Evolutionary conservation across 768 basidiomycete species (phyloP), one percentile per base, ranked within the genome.

Genomic region (Rhizopogon sp.): DNA sequence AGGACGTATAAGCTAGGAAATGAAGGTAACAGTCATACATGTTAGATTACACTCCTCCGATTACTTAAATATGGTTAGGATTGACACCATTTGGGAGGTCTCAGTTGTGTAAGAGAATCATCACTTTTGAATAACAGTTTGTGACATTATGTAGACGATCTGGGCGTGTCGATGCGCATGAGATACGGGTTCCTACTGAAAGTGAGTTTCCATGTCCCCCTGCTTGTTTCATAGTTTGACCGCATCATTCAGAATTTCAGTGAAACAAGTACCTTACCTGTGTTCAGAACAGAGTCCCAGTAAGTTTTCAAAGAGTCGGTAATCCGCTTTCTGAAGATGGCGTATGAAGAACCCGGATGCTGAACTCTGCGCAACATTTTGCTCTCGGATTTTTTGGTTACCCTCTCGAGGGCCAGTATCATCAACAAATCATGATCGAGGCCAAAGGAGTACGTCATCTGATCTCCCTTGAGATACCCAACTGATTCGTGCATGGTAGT

Each of bases 1-100:
- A 89, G 88, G 92, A 83, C 85, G 6, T 93, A 90, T 69, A 87
- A 88, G 63, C 79, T 96, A 0, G 93, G 92, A 17, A 82, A 85
- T 70, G 92, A 94, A 70, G 72, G 85, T 87, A 59, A 13, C 20
- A 2, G 70, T 58, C 28, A 20, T 59, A 14, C 6, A 10, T 17
- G 4, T 28, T 40, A 11, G 5, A n/a, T 53, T 78, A 10, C 39
- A 53, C 56, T 52, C 41, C 29, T 17, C 6, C 37, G 25, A 22
- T 10, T 25, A 7, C 9, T n/a, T 13, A 13, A 37, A 40, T 20
- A 14, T 28, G 37, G 13, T 35, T 56, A 86, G 84, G 87, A 28
- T 71, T 93, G 52, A 91, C 90, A 17, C 88, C 90, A 0, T 93
- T 93, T 58, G 90, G 90, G 42, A 74, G 92, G 43, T 82, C 87